A percentile compares a stretch with the other conserved stretches of the same genome.
phyloP scores from a whole-genome alignment of 257 asterid genomes.

The Mentha longifolia region DNA sequence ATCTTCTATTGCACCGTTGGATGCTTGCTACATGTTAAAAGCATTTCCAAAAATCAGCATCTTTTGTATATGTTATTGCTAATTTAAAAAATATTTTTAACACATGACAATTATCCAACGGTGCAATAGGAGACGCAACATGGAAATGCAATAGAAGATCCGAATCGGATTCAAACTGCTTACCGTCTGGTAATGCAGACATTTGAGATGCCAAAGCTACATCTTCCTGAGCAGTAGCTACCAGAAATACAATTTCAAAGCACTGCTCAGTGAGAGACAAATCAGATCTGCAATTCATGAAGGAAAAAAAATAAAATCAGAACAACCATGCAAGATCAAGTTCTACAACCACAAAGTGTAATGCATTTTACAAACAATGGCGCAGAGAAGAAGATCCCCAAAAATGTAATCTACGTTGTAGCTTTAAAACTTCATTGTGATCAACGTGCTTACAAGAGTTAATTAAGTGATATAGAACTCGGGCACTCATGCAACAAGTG shows the following conservation, averaged over 20 bases:
- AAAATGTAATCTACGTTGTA: not conserved
- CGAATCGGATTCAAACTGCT: conserved; percentile 40
- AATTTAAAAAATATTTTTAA: no score
- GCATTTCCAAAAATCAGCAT: not conserved
- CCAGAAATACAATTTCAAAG: conserved; percentile 72
- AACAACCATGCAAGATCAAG: conserved; percentile 1
- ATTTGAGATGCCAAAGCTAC: conserved; percentile 69
- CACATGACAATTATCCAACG: no score
- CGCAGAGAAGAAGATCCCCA: not conserved
- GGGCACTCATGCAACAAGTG: conserved; percentile 1
- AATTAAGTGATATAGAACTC: not conserved
- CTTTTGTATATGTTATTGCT: no score
- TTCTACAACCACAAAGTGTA: conserved; percentile 22
- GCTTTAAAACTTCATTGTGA: not conserved
- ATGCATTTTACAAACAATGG: not conserved
- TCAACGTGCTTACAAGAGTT: not conserved
- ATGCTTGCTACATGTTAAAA: no score
- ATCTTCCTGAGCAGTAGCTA: conserved; percentile 58
- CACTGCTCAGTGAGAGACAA: conserved; percentile 65
- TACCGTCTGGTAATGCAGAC: conserved; percentile 70
- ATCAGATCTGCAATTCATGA: conserved; percentile 54
- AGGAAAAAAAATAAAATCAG: conserved; percentile 15
- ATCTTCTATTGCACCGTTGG: no score
- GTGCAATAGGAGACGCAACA: conserved; percentile 26
- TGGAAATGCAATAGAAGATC: no score